Conservation (phyloP, 331 rosid species). For the Quercus phellos region DNA sequence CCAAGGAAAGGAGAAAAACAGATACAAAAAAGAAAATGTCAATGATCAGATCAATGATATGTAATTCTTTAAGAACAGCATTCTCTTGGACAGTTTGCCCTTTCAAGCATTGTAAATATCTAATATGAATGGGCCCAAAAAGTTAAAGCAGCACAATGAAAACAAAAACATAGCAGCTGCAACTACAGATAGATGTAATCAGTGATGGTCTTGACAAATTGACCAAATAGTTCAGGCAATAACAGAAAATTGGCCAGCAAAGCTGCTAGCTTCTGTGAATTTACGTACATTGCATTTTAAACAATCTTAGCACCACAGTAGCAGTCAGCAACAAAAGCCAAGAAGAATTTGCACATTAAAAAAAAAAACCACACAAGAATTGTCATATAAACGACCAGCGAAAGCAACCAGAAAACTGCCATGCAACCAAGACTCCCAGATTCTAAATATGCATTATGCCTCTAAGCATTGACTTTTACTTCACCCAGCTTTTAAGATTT, state of each 20-base stretch:
- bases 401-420: background rate
- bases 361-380: background rate
- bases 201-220: background rate
- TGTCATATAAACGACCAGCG: background rate
- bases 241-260: background rate
- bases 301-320: background rate
- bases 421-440: background rate
- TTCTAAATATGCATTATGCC: background rate
- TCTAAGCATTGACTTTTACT: background rate
- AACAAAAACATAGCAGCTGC: background rate
- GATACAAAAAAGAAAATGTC: slow-evolving; percentile 6
- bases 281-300: background rate
- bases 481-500: background rate
- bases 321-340: background rate
- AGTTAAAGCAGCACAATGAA: slow-evolving; percentile 9
- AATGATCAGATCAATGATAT: background rate
- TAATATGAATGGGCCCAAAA: background rate
- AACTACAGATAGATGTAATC: background rate
- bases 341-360: background rate
- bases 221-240: background rate
- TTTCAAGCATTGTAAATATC: background rate
- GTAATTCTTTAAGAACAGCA: no score
- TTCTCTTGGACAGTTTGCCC: background rate
- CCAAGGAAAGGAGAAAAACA: slow-evolving; percentile 19
- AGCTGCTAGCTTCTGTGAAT: background rate